Base-by-base conservation (phyloP, 176 grass and related monocot genomes). In the Carex kokanica region DNA sequence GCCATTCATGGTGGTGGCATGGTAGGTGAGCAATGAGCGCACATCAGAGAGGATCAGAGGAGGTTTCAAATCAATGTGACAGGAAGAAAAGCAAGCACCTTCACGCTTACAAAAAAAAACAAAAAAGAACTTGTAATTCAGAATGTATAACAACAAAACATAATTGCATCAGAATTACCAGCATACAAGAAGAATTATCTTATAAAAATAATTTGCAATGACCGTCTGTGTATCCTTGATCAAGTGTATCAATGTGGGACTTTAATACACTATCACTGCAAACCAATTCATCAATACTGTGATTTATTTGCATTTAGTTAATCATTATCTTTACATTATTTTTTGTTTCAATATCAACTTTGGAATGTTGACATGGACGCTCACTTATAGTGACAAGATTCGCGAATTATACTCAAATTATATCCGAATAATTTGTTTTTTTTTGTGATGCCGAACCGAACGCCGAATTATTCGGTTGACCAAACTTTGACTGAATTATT, bases 51-150 rank as follows among this genome's bases (percentile, higher is more conserved):
- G 24, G n/a, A 71, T 45, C 67, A 71, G 61, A 43, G 38, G 8
- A 71, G 73, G 13, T 77, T 77, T 32, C 12, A 53, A 77, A 77
- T 77, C 73, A 75, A 54, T 11, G 47, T 75, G 47, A 75, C 72
- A 53, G 51, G 20, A 29, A 24, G 27, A 74, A 29, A 27, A 2
- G 1, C 40, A 52, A 29, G 24, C 49, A 77, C 5, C 5, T 75
- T 49, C 21, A 55, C 5, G 20, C 72, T 73, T 6, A 51, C 69
- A 49, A 23, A 8, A 69, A 29, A 0, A n/a, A n/a, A n/a, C n/a
- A 41, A 47, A 38, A 38, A 38, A 41, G 15, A 71, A 36, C 20
- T 41, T 15, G 64, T 27, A 1, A 21, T 21, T 11, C 32, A 2
- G 16, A 21, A 53, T 52, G 41, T 74, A 15, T 51, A 6, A 25